Percentiles rank a stretch among this genome's conserved stretches.
Evolutionary conservation across 192 early-diverging fungal species (phyloP).

Genomic region (Chytriomyces sp.): DNA sequence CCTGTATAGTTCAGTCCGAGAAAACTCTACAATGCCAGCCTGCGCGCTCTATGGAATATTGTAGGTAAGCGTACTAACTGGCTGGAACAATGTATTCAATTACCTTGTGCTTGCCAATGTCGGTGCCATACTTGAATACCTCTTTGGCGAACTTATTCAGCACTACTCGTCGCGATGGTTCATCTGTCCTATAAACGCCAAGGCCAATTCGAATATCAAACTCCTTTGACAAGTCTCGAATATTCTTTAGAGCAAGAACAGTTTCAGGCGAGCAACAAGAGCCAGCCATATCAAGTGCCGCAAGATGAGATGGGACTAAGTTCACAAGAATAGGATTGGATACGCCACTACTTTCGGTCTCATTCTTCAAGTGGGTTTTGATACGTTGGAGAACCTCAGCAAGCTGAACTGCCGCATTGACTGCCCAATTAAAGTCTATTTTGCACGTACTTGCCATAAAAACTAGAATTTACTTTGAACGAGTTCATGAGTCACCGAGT

Average conservation of each 20-base stretch:
- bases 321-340: not conserved
- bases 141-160: conserved; percentile 39
- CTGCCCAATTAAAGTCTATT: conserved; percentile 8
- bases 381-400: not conserved
- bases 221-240: conserved; percentile 37
- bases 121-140: conserved; percentile 42
- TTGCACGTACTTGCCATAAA: not conserved
- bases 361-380: not conserved
- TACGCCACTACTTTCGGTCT: not conserved
- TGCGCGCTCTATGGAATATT: too few relatives aligned
- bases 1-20: conserved; percentile 34
- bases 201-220: conserved; percentile 37
- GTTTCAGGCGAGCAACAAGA: conserved; percentile 15
- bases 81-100: too few relatives aligned
- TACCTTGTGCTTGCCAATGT: conserved; percentile 13
- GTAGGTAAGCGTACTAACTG: too few relatives aligned
- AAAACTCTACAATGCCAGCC: conserved; percentile 23
- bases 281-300: conserved; percentile 7
- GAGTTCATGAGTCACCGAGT: not conserved
- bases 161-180: conserved; percentile 23
- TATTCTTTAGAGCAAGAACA: conserved; percentile 18
- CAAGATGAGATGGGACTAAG: conserved; percentile 10
- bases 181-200: conserved; percentile 19
- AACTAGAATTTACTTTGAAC: not conserved
- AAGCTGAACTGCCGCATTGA: conserved; percentile 13